A percentile compares a stretch with the other conserved stretches of the same genome.
Evolutionary conservation across 768 basidiomycete genomes (phyloP).

Genomic region (Guyanaporus albipodus): DNA sequence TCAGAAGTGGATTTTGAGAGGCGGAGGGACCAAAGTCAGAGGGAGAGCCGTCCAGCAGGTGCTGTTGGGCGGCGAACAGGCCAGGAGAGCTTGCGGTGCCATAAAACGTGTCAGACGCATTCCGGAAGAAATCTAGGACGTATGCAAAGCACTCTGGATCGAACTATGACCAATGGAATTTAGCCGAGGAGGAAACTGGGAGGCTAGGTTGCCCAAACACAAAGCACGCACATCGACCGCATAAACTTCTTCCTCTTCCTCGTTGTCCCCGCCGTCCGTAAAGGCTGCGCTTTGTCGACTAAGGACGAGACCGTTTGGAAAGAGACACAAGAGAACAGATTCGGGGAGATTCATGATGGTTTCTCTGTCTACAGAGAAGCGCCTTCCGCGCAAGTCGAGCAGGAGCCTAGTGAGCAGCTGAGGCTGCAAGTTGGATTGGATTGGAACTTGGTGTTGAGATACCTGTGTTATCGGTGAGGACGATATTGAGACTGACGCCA

Average conservation of each 20-base stretch:
- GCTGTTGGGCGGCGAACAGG: conserved; percentile 73
- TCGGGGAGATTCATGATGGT: conserved; percentile 98
- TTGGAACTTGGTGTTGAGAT: conserved; percentile 48
- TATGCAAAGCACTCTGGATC: conserved; percentile 96
- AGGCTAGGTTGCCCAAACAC: conserved; percentile 3
- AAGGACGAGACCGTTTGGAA: conserved; percentile 94
- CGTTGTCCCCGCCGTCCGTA: conserved; percentile 68
- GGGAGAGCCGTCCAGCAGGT: conserved; percentile 62
- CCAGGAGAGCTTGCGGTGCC: conserved; percentile 73
- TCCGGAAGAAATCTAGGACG: conserved; percentile 88
- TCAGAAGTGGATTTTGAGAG: conserved; percentile 85
- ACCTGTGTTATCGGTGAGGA: conserved; percentile 57
- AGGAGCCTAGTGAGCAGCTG: conserved; percentile 85
- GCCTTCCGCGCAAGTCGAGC: conserved; percentile 86
- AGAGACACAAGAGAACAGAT: conserved; percentile 92
- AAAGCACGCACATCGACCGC: conserved; percentile 82
- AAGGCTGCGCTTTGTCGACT: conserved; percentile 79
- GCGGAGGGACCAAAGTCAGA: conserved; percentile 59
- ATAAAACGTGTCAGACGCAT: conserved; percentile 88
- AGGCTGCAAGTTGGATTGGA: conserved; percentile 73
- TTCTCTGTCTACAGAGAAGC: conserved; percentile 95
- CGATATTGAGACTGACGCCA: conserved; percentile 40
- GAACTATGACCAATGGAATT: conserved; percentile 54
- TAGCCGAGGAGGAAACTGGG: background rate
- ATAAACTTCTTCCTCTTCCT: conserved; percentile 89